Evolutionary conservation across 2,329 filamentous ascomycete species (phyloP).

Genomic region (Sporothrix variecibatus): DNA sequence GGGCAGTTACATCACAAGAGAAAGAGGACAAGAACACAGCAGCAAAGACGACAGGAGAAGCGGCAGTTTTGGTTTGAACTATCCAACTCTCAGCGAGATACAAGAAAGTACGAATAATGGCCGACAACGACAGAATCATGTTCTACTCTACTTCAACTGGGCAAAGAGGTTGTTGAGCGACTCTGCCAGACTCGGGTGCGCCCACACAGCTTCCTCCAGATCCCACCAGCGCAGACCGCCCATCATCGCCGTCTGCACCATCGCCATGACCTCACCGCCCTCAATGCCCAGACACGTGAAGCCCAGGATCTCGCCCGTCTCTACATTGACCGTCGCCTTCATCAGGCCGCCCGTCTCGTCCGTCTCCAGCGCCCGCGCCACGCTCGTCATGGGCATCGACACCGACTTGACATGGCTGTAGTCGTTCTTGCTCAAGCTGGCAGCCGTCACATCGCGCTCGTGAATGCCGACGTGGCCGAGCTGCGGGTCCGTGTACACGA

Average conservation of each 20-base stretch:
- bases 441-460: conserved; percentile 38
- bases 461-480: conserved; percentile 54
- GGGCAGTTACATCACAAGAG: conserved; percentile 31
- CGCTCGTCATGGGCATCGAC: conserved; percentile 54
- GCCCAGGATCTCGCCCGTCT: conserved; percentile 50
- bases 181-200: conserved; percentile 54
- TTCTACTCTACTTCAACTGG: conserved; percentile 40
- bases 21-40: conserved; percentile 5
- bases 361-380: conserved; percentile 54
- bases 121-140: neutral
- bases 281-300: conserved; percentile 55
- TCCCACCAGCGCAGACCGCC: conserved; percentile 48
- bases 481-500: conserved; percentile 57
- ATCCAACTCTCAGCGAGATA: neutral
- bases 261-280: conserved; percentile 55
- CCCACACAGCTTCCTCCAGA: conserved; percentile 50
- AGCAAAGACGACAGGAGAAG: neutral
- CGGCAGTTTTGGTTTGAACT: conserved; percentile 1
- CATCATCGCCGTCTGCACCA: conserved; percentile 56
- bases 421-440: conserved; percentile 13
- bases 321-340: conserved; percentile 53
- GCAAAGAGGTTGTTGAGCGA: conserved; percentile 54
- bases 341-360: conserved; percentile 54
- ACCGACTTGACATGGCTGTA: conserved; percentile 44
- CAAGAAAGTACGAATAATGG: neutral